Percentiles rank a stretch among this genome's conserved stretches.
These are phyloP conservation scores for Astrephomene gubernaculifera DNA, from an alignment of 139 green algal genomes.

Conservation along the genomic window DNA sequence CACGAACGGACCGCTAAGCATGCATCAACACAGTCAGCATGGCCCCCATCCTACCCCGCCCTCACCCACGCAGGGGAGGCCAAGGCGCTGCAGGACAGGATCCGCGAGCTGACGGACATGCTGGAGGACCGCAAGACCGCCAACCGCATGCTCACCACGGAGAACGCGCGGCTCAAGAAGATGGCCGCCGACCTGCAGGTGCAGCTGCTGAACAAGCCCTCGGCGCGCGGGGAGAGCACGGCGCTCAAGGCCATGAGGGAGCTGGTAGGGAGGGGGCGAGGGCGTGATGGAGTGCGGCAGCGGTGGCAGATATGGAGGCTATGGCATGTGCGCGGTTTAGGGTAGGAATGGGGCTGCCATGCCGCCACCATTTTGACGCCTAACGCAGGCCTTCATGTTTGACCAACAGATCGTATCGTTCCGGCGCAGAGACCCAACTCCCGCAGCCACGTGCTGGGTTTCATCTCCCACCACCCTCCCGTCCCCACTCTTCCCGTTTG, in stretches of 20 bases:
- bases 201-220: constrained; percentile 42
- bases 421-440: too few relatives aligned
- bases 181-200: constrained; percentile 24
- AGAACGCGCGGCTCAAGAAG: constrained; percentile 39
- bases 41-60: background rate
- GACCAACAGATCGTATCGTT: too few relatives aligned
- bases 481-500: background rate
- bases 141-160: constrained; percentile 27
- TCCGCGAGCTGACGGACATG: constrained; percentile 47
- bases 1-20: too few relatives aligned
- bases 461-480: background rate
- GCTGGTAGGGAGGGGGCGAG: background rate
- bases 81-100: constrained; percentile 4
- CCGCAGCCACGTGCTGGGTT: too few relatives aligned
- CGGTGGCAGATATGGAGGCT: too few relatives aligned
- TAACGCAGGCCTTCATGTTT: too few relatives aligned
- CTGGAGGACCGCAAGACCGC: constrained; percentile 45
- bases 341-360: too few relatives aligned
- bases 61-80: background rate
- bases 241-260: constrained; percentile 42
- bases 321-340: too few relatives aligned
- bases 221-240: constrained; percentile 24
- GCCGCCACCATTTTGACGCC: too few relatives aligned
- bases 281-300: too few relatives aligned
- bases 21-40: background rate